Conservation (phyloP, 108 stramenopile genomes). For the Schizochytrium sp. region DNA sequence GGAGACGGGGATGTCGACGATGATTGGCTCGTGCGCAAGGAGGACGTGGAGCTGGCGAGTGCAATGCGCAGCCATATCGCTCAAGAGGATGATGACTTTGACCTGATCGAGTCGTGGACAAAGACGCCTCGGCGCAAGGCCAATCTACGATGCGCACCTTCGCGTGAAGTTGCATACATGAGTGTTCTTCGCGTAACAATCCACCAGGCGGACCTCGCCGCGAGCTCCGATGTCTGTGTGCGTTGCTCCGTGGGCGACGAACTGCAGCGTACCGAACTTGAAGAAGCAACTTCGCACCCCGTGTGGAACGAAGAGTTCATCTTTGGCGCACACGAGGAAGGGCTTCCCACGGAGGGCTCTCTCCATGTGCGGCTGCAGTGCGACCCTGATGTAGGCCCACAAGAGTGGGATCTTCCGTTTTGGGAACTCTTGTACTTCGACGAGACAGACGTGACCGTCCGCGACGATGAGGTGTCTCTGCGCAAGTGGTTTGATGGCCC, state of each 20-base stretch:
- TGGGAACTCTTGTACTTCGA: background rate
- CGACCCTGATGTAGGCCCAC: background rate
- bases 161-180: background rate
- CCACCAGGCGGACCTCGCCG: background rate
- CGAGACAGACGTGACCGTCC: background rate
- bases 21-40: background rate
- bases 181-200: background rate
- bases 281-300: background rate
- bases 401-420: background rate
- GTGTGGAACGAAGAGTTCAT: background rate
- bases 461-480: background rate
- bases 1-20: background rate
- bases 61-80: background rate
- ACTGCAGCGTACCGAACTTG: background rate
- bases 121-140: background rate
- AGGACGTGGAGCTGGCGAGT: background rate
- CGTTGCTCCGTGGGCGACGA: background rate
- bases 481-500: background rate
- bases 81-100: background rate
- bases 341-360: background rate
- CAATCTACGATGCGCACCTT: background rate
- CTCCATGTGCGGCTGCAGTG: background rate
- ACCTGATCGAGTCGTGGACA: background rate
- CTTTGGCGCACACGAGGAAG: background rate
- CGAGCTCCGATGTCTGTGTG: background rate